Conservation (phyloP, 169 alveolate species). For the Plasmodium cynomolgi region DNA sequence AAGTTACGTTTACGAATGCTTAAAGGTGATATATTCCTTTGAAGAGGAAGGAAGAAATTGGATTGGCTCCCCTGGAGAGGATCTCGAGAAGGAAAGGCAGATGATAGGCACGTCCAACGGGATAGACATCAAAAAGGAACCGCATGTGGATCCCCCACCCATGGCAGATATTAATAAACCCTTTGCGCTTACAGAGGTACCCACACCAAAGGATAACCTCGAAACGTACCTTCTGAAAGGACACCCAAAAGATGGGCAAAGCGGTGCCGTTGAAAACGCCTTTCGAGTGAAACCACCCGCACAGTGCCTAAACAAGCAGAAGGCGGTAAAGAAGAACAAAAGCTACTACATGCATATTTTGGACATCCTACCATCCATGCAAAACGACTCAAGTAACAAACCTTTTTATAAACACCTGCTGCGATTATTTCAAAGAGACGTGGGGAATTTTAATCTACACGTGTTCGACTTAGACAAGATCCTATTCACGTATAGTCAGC, state of each 20-base stretch:
- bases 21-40: conserved; percentile 31
- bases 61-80: background rate
- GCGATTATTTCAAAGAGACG: conserved; percentile 12
- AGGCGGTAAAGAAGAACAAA: conserved; percentile 6
- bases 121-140: background rate
- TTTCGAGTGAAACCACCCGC: background rate
- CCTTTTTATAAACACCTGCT: conserved; percentile 8
- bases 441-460: conserved; percentile 20
- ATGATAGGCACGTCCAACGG: background rate
- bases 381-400: background rate
- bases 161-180: background rate
- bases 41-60: background rate
- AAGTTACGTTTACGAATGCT: background rate
- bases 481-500: conserved; percentile 20
- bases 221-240: background rate
- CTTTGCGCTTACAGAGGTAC: background rate
- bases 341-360: conserved; percentile 33
- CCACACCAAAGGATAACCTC: background rate
- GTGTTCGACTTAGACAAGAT: conserved; percentile 62
- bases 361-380: conserved; percentile 27
- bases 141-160: background rate
- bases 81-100: background rate
- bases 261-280: background rate
- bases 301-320: background rate
- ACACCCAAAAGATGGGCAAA: background rate